Conservation (phyloP, 1,139 yeast genomes). For the Blastobotrys malaysiensis region DNA sequence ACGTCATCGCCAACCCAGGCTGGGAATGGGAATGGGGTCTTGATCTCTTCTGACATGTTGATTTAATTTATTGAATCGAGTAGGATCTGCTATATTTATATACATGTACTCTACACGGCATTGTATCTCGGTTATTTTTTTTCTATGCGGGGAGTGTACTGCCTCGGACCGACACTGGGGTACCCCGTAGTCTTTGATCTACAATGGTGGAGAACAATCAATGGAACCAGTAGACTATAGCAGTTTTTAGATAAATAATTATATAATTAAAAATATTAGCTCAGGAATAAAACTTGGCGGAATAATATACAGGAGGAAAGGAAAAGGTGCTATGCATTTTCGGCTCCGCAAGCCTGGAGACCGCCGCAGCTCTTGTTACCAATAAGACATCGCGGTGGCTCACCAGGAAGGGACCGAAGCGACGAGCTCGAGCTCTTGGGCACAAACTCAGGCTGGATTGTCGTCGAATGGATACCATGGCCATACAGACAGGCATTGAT, state of each 20-base stretch:
- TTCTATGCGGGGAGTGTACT: not conserved
- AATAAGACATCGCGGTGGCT: conserved; percentile 4
- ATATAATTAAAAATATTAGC: not conserved
- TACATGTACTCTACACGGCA: no score
- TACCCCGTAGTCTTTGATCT: no score
- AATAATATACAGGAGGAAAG: not conserved
- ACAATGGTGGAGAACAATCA: no score
- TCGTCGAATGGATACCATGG: conserved; percentile 87
- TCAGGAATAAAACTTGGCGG: not conserved
- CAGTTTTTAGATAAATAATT: not conserved
- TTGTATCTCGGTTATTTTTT: not conserved
- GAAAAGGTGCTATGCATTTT: not conserved
- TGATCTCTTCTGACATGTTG: not conserved
- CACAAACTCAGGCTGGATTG: conserved; percentile 85
- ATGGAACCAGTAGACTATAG: no score
- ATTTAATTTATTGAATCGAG: not conserved
- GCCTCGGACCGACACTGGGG: not conserved
- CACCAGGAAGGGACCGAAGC: not conserved
- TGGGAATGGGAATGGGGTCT: not conserved
- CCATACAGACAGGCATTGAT: conserved; percentile 77
- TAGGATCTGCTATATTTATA: no score
- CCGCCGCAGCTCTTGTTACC: conserved; percentile 10
- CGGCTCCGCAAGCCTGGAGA: conserved; percentile 2
- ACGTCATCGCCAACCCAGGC: conserved; percentile 4
- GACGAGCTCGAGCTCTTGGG: not conserved